A percentile compares a stretch with the other conserved stretches of the same genome.
Conservation (phyloP, 768 basidiomycete genomes). For the Paxillus rubicundulus region DNA sequence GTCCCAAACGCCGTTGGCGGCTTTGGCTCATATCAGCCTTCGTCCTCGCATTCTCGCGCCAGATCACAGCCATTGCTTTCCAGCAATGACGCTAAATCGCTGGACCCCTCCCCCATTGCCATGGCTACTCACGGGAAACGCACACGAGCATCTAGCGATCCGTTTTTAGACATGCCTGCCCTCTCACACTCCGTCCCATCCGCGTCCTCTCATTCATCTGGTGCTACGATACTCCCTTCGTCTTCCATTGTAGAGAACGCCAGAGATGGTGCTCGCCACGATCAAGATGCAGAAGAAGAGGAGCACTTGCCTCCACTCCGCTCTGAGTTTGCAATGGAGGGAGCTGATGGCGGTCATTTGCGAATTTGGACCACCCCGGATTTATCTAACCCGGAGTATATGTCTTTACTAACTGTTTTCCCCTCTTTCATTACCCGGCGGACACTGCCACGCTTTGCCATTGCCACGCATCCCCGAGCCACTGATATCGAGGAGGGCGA, state of each 20-base stretch:
- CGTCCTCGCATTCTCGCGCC: constrained; percentile 49
- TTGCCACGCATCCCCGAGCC: constrained; percentile 34
- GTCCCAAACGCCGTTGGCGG: constrained; percentile 31
- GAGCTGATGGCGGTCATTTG: constrained; percentile 48
- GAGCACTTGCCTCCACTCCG: constrained; percentile 32
- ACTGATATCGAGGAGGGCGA: constrained; percentile 72
- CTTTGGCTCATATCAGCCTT: constrained; percentile 38
- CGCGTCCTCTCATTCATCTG: constrained; percentile 48
- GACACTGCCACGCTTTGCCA: constrained; percentile 70
- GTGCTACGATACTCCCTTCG: constrained; percentile 29
- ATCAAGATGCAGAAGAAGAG: constrained; percentile 34
- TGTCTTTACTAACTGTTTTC: constrained; percentile 68
- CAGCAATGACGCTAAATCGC: constrained; percentile 24
- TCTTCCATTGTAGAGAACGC: constrained; percentile 33
- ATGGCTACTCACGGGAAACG: constrained; percentile 55
- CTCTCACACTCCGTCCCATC: constrained; percentile 55
- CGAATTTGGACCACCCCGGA: constrained; percentile 83
- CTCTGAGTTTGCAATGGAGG: constrained; percentile 33
- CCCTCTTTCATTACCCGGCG: constrained; percentile 72
- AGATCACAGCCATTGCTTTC: constrained; percentile 52
- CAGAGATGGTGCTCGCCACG: constrained; percentile 43
- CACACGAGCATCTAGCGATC: constrained; percentile 72
- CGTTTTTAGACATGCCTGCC: constrained; percentile 71
- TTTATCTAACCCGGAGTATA: constrained; percentile 70
- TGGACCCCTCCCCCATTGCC: constrained; percentile 40